These are phyloP conservation scores for Myriosclerotinia curreyana DNA, from an alignment of 2,329 filamentous ascomycete genomes.

Conservation along the genomic window DNA sequence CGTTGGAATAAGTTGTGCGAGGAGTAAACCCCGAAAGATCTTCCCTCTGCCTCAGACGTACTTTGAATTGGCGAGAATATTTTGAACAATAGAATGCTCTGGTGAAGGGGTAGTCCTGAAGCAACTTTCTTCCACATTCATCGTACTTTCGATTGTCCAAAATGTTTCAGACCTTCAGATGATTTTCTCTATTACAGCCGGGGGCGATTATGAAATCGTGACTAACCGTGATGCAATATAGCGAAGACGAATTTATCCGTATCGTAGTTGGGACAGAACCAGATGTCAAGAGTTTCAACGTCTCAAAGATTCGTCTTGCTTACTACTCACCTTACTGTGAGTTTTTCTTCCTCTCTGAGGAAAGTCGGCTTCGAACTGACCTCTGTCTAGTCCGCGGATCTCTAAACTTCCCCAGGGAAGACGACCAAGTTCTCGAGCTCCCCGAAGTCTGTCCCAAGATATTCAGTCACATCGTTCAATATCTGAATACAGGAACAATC, in stretches of 20 bases:
- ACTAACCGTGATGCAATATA: background rate
- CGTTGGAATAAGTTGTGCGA: too few relatives aligned
- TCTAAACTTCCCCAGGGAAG: background rate
- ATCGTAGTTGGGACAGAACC: background rate
- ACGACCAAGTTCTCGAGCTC: background rate
- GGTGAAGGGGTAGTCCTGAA: too few relatives aligned
- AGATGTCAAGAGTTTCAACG: background rate
- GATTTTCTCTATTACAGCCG: too few relatives aligned
- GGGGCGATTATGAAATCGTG: too few relatives aligned
- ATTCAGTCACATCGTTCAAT: constrained; percentile 4
- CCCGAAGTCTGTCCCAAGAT: background rate
- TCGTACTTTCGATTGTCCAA: too few relatives aligned
- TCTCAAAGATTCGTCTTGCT: background rate
- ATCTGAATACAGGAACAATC: background rate
- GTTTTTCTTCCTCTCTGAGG: too few relatives aligned
- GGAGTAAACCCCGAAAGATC: too few relatives aligned
- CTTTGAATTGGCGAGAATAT: background rate
- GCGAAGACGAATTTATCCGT: background rate
- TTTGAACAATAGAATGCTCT: background rate
- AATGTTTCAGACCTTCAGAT: too few relatives aligned
- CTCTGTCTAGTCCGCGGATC: background rate
- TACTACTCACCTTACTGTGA: constrained; percentile 2
- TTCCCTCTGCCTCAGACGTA: background rate
- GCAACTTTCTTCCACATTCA: too few relatives aligned
- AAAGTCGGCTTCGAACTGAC: background rate